Conservation (phyloP, 1,139 yeast genomes). For the Ogataea hybrid region DNA sequence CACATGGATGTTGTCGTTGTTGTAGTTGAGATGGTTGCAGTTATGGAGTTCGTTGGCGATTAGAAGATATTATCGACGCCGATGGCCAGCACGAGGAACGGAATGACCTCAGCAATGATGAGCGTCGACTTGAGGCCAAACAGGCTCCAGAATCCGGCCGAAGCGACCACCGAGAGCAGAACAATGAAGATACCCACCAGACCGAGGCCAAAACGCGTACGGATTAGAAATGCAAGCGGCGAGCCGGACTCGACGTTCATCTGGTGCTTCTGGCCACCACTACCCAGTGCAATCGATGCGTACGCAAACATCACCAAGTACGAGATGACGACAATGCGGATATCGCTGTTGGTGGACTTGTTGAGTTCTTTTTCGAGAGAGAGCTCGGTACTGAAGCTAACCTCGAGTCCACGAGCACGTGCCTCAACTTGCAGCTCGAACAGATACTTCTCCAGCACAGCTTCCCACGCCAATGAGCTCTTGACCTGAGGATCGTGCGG, state of each 20-base stretch:
- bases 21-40: constrained; percentile 42
- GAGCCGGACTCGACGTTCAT: constrained; percentile 21
- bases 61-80: constrained; percentile 94
- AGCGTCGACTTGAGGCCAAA: constrained; percentile 81
- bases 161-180: constrained; percentile 69
- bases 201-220: constrained; percentile 74
- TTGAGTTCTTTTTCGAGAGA: constrained; percentile 83
- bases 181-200: constrained; percentile 80
- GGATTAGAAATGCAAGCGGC: constrained; percentile 38
- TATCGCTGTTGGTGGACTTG: constrained; percentile 78
- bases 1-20: constrained; percentile 44
- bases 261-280: constrained; percentile 32
- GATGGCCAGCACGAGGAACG: constrained; percentile 88
- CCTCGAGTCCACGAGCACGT: constrained; percentile 45
- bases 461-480: constrained; percentile 64
- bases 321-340: constrained; percentile 65
- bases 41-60: constrained; percentile 74
- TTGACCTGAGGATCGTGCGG: constrained; percentile 38
- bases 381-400: constrained; percentile 78
- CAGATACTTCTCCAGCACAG: constrained; percentile 55
- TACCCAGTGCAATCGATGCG: constrained; percentile 81
- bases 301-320: constrained; percentile 88
- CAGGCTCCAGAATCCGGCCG: constrained; percentile 76
- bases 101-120: constrained; percentile 94
- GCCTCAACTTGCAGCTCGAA: constrained; percentile 42